Base-by-base conservation (phyloP, 371 early-diverging fungal species). In the Haplosporangium sp. region DNA sequence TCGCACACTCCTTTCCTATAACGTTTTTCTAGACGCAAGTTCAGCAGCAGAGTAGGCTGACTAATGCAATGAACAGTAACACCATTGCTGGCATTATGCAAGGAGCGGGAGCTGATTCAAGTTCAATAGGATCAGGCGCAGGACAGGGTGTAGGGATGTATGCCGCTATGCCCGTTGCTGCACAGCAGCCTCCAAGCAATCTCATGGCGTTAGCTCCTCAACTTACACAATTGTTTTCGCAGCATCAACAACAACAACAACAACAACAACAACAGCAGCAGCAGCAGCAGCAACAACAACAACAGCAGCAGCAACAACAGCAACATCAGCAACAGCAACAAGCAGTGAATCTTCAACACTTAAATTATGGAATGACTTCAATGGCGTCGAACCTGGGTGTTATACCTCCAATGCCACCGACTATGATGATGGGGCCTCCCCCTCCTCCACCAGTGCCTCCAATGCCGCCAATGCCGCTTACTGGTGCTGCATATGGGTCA, bases 201-300 rank as follows among this genome's bases (percentile, higher is more conserved):
- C 48, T 64, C 5, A 40, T 71, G 65, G 64, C 72, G 0, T 51
- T 71, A 21, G 50, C 65, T 37, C 72, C 72, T 21, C 72, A 71
- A 9, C 54, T 71, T 36, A 46, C 61, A 8, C 72, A 71, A 59
- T 42, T 71, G n/a, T 60, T 71, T 8, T 48, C 63, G 48, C 69
- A 69, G 41, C 69, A 51, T 23, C 58, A 58, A 13, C 21, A 51
- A 29, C 56, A 57, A n/a, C 65, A 56, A 12, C 48, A 50, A 41
- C 47, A 23, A 20, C 55, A 56, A 50, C 42, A 37, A 14, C 57
- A 36, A 43, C 23, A n/a, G 5, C 42, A 21, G 10, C 54, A 55
- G 16, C 55, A 55, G 16, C 40, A 55, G 5, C 40, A 37, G n/a
- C 42, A 20, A 29, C 50, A 43, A 10, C 38, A 58, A 11, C 59